These are phyloP conservation scores for Spinacia oleracea DNA, from an alignment of 179 eudicot species.

Conservation along the genomic window DNA sequence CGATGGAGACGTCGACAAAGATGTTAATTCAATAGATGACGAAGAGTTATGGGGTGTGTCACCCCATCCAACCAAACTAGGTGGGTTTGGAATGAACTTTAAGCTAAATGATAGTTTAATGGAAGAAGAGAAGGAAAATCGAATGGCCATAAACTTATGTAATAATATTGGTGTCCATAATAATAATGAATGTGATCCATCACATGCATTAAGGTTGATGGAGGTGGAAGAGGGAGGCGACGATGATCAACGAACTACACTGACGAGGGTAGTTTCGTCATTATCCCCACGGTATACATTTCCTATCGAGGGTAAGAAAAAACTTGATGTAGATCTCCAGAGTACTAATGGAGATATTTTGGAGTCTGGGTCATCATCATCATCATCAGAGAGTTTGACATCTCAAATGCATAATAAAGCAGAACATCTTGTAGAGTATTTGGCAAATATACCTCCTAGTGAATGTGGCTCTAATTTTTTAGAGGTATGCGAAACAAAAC, in stretches of 20 bases:
- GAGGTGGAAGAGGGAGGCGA: slow-evolving; percentile 16
- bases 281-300: slow-evolving; percentile 26
- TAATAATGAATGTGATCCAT: slow-evolving; percentile 6
- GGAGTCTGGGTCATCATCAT: slow-evolving; percentile 33
- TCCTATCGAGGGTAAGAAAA: slow-evolving; percentile 14
- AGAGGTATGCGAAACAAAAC: slow-evolving; percentile 17
- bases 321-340: slow-evolving; percentile 20
- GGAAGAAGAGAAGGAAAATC: slow-evolving; percentile 19
- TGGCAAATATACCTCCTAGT: slow-evolving; percentile 27
- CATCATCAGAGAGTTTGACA: slow-evolving; percentile 31
- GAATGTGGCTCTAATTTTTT: slow-evolving; percentile 18
- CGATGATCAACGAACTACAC: not conserved
- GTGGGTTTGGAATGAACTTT: slow-evolving; percentile 41
- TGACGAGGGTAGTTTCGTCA: slow-evolving; percentile 17
- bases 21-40: slow-evolving; percentile 45
- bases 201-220: slow-evolving; percentile 15
- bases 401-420: slow-evolving; percentile 29
- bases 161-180: not conserved
- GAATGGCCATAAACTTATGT: slow-evolving; percentile 22
- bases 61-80: slow-evolving; percentile 37
- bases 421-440: slow-evolving; percentile 28
- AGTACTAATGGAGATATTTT: slow-evolving; percentile 27
- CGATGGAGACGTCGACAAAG: slow-evolving; percentile 48
- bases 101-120: slow-evolving; percentile 29
- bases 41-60: slow-evolving; percentile 50